phyloP scores from a whole-genome alignment of 2,329 filamentous ascomycete species.

The Daldinia sp. region DNA sequence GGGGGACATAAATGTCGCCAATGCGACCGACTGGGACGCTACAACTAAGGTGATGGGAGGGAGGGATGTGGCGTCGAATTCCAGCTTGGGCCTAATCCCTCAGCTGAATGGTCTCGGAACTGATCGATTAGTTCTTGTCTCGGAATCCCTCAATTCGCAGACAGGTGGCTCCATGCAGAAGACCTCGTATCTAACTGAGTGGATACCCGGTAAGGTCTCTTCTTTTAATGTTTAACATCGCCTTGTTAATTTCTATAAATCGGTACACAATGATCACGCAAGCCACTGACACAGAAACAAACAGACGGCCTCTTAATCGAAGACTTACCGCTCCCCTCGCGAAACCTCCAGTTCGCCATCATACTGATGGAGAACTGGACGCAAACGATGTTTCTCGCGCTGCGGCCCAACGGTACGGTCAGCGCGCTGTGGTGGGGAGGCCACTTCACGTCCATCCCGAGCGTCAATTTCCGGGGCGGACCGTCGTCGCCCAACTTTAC shows the following conservation, averaged over 20 bases:
- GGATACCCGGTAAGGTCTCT: conserved; percentile 3
- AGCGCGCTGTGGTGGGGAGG: conserved; percentile 17
- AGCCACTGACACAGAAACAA: neutral
- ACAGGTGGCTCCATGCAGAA: conserved; percentile 26
- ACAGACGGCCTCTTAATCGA: conserved; percentile 18
- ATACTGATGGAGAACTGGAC: conserved; percentile 29
- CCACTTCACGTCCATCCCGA: conserved; percentile 7
- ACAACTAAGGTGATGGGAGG: conserved; percentile 6
- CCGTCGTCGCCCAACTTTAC: conserved; percentile 36
- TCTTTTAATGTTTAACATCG: neutral
- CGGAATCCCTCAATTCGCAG: conserved; percentile 16
- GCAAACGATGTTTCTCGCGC: conserved; percentile 7
- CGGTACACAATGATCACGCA: neutral
- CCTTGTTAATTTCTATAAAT: neutral
- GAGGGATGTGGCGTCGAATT: conserved; percentile 16
- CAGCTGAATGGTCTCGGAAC: conserved; percentile 10
- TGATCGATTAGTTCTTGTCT: conserved; percentile 4
- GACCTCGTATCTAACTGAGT: conserved; percentile 4
- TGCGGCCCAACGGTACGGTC: conserved; percentile 28
- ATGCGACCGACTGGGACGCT: conserved; percentile 25
- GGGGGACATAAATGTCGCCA: conserved; percentile 33
- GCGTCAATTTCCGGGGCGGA: conserved; percentile 17
- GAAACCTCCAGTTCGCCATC: conserved; percentile 30
- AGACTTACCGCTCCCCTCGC: conserved; percentile 3
- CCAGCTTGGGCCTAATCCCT: conserved; percentile 33